Evolutionary conservation across 495 filamentous ascomycete genomes (phyloP).

Genomic region (Geopyxis carbonaria): DNA sequence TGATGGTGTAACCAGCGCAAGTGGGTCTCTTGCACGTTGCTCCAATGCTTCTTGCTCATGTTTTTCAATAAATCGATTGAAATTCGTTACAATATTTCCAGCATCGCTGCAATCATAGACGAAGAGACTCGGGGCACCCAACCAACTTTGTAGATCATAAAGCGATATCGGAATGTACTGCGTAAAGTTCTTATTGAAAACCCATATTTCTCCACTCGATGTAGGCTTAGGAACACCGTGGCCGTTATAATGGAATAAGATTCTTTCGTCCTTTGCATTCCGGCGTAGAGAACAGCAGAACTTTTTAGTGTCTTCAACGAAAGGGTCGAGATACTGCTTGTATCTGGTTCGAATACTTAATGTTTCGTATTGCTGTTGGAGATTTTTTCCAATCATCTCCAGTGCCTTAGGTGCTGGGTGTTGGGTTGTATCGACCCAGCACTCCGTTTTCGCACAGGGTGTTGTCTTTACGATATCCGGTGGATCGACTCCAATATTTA

Average conservation of each 20-base stretch:
- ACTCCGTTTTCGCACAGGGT: constrained; percentile 82
- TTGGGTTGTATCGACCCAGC: constrained; percentile 83
- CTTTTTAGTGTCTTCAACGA: constrained; percentile 89
- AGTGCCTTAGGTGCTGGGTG: constrained; percentile 68
- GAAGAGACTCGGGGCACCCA: constrained; percentile 85
- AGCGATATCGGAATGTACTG: constrained; percentile 96
- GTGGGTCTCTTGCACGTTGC: constrained; percentile 50
- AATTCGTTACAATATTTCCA: constrained; percentile 86
- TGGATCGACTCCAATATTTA: constrained; percentile 95
- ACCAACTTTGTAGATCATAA: constrained; percentile 90
- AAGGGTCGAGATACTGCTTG: constrained; percentile 90
- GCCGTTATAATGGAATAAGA: constrained; percentile 95
- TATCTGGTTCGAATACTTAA: constrained; percentile 86
- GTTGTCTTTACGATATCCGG: constrained; percentile 66
- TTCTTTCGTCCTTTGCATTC: constrained; percentile 86
- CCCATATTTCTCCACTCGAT: constrained; percentile 93
- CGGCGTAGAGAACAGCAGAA: constrained; percentile 77
- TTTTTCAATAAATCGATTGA: constrained; percentile 83
- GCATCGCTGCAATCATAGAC: constrained; percentile 97
- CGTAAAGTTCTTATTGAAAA: constrained; percentile 96
- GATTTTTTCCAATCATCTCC: constrained; percentile 84
- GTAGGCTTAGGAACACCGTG: constrained; percentile 97
- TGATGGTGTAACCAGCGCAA: constrained; percentile 45
- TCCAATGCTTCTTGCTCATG: constrained; percentile 76
- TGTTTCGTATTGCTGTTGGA: constrained; percentile 91